These are phyloP conservation scores for Stagonosporopsis cucurbitacearum DNA, from an alignment of 2,329 filamentous ascomycete species.

Conservation along the genomic window DNA sequence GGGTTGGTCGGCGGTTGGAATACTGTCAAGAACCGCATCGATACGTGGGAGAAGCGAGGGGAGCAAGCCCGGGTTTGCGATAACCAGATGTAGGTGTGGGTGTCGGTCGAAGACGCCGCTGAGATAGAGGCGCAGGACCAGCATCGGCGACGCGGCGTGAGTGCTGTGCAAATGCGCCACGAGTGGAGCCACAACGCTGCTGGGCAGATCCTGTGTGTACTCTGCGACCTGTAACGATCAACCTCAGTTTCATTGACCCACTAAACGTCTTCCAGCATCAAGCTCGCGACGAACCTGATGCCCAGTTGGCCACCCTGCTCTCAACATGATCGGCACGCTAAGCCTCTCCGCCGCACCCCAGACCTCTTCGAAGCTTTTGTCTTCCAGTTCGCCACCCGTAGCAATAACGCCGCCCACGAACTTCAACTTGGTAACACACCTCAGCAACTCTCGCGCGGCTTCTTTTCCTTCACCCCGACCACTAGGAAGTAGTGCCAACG, in stretches of 20 bases:
- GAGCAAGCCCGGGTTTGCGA: conserved; percentile 60
- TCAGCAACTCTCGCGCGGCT: conserved; percentile 47
- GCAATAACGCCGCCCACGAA: conserved; percentile 60
- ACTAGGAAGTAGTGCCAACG: conserved; percentile 52
- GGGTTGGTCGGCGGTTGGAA: conserved; percentile 25
- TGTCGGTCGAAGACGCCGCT: conserved; percentile 63
- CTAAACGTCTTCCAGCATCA: background rate
- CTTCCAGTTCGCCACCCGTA: conserved; percentile 51
- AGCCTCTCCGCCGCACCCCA: conserved; percentile 50
- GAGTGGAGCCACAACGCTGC: conserved; percentile 22
- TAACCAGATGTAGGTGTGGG: conserved; percentile 61
- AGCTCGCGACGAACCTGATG: conserved; percentile 23
- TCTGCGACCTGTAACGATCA: conserved; percentile 21
- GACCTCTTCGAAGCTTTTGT: conserved; percentile 52
- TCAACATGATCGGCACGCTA: conserved; percentile 47
- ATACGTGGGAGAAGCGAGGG: conserved; percentile 63
- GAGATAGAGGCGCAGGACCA: conserved; percentile 59
- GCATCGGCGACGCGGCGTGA: conserved; percentile 59
- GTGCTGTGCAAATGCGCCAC: conserved; percentile 51
- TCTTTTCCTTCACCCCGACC: conserved; percentile 32
- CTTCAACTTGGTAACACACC: conserved; percentile 53
- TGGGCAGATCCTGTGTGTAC: conserved; percentile 21
- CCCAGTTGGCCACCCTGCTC: conserved; percentile 27
- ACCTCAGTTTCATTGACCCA: background rate
- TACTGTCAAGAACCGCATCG: conserved; percentile 30